A percentile compares a stretch with the other conserved stretches of the same genome.
Evolutionary conservation across 306 rosid species (phyloP).

Genomic region (Casuarina cunninghamiana): DNA sequence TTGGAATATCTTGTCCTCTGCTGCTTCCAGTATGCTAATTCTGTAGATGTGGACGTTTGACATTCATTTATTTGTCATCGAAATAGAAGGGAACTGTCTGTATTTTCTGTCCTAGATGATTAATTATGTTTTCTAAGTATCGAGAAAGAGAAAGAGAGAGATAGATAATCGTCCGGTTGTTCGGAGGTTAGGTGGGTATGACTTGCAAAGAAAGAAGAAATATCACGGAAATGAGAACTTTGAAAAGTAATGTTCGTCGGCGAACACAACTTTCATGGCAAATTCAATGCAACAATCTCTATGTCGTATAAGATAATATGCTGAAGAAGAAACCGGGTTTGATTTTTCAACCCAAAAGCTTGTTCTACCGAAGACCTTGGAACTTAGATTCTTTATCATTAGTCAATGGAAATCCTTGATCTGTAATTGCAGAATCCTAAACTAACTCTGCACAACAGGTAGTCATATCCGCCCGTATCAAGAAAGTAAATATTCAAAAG

Average conservation of each 20-base stretch:
- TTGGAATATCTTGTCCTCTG: constrained; percentile 24
- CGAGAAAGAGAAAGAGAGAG: not conserved
- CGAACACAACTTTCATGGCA: constrained; percentile 31
- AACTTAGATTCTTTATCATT: constrained; percentile 5
- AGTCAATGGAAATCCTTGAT: constrained; percentile 14
- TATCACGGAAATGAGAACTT: constrained; percentile 30
- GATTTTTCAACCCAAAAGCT: constrained; percentile 11
- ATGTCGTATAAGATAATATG: too few relatives aligned
- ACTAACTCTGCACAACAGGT: not conserved
- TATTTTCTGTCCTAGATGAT: not conserved
- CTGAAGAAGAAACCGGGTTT: constrained; percentile 21
- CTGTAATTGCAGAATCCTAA: not conserved
- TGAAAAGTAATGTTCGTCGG: constrained; percentile 32
- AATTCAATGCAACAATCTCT: constrained; percentile 20
- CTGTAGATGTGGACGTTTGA: not conserved
- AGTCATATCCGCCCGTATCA: not conserved
- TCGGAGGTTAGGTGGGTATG: constrained; percentile 30
- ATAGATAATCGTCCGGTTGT: constrained; percentile 7
- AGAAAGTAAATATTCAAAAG: not conserved
- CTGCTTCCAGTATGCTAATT: not conserved
- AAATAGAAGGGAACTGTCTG: not conserved
- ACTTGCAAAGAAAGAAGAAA: constrained; percentile 26
- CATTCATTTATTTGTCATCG: not conserved
- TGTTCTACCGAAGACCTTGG: not conserved
- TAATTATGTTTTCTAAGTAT: not conserved